Evolutionary conservation across 2,329 filamentous ascomycete genomes (phyloP).

Genomic region (Capronia americana): DNA sequence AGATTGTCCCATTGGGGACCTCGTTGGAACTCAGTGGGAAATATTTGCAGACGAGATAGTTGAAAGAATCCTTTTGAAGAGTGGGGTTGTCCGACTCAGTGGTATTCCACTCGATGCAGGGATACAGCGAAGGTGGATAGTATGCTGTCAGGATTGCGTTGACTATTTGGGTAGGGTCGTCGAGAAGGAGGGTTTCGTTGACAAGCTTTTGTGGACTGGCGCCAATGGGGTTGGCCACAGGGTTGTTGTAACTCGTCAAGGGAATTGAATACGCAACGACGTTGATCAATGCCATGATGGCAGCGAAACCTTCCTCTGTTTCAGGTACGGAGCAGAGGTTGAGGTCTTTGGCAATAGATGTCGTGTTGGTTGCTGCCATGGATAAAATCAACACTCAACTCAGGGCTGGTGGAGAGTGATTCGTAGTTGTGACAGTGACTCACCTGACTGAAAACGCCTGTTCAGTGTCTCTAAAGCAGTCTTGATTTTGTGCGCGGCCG

Average conservation of each 20-base stretch:
- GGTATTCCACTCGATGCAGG: slow-evolving; percentile 14
- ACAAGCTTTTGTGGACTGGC: neutral
- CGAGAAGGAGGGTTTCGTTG: slow-evolving; percentile 1
- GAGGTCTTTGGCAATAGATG: slow-evolving; percentile 18
- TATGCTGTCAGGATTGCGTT: slow-evolving; percentile 6
- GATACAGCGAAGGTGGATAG: slow-evolving; percentile 3
- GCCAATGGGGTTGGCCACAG: neutral
- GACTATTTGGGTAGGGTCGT: slow-evolving; percentile 6
- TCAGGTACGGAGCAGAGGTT: slow-evolving; percentile 19
- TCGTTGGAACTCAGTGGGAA: slow-evolving; percentile 17
- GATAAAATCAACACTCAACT: neutral
- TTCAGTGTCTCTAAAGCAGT: slow-evolving; percentile 14
- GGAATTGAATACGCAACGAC: neutral
- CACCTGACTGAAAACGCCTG: slow-evolving; percentile 5
- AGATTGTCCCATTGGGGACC: slow-evolving; percentile 22
- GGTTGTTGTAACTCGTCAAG: slow-evolving; percentile 6
- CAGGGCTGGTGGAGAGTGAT: neutral
- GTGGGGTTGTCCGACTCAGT: slow-evolving; percentile 10
- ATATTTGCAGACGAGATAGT: slow-evolving; percentile 24
- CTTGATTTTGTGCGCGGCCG: slow-evolving; percentile 19
- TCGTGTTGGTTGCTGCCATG: slow-evolving; percentile 16
- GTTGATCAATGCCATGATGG: slow-evolving; percentile 9
- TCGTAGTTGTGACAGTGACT: neutral
- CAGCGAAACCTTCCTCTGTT: slow-evolving; percentile 2
- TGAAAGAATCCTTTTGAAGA: slow-evolving; percentile 12